Evolutionary conservation across 192 early-diverging fungal genomes (phyloP), one percentile per base, ranked within the genome.

Genomic region (Coemansia sp.): DNA sequence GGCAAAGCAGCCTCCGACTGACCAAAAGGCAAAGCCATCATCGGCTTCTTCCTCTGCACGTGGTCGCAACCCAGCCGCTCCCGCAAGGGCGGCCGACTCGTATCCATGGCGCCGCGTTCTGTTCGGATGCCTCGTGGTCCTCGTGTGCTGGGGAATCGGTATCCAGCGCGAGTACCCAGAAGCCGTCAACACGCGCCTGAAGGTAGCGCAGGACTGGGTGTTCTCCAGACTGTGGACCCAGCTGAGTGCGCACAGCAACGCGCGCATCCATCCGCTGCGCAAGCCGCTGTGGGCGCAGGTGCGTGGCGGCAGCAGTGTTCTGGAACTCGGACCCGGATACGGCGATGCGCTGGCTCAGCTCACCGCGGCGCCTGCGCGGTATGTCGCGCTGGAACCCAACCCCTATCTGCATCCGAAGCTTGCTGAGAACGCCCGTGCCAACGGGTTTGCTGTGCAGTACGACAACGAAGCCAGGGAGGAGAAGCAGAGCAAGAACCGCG

Each of bases 321-420:
- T 80, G 19, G 77, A 80, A 39, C 58, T 80, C 40, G 77, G 77
- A 0, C 64, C 71, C 0, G 77, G 77, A 4, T 65, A 64, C 11
- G 77, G 72, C 61, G 77, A 80, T 5, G 41, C 69, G 1, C 62
- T 80, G 9, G 12, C 41, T 38, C 48, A 67, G 45, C 46, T 79
- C 8, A 58, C 67, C 4, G 22, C 5, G 14, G 0, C 38, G 6
- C 10, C 65, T 20, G 11, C 50, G 16, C 25, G 13, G 37, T 76
- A 75, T 50, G 63, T 75, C 1, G 73, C 67, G 4, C 20, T 70
- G 32, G 79, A 81, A 67, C 78, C 78, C 59, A 81, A 75, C 5
- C 1, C 19, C 1, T 72, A 42, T 16, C 25, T 75, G 46, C 78
- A 81, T 32, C 19, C 6, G 3, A 20, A 19, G 32, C 67, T 81